These are phyloP conservation scores for Pulveroboletus sp. DNA, from an alignment of 768 basidiomycete species.

Conservation along the genomic window DNA sequence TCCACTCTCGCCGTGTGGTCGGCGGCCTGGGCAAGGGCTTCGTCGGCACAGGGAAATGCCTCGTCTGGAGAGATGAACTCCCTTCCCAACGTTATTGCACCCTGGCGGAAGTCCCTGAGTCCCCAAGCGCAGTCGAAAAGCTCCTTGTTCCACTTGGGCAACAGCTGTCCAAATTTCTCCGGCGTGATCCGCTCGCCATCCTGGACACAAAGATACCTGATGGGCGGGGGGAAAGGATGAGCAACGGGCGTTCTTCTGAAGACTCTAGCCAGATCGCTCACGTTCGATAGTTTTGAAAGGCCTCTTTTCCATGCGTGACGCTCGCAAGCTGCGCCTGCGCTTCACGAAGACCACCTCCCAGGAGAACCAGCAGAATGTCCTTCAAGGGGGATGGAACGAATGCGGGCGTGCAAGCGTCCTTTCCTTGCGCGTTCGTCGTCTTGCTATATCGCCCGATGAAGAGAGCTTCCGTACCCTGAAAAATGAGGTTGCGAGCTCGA, in stretches of 20 bases:
- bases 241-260: neutral
- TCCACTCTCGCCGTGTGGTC: slow-evolving; percentile 7
- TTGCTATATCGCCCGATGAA: slow-evolving; percentile 7
- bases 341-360: slow-evolving; percentile 4
- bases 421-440: neutral
- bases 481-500: neutral
- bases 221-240: neutral
- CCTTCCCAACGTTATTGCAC: neutral
- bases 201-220: slow-evolving; percentile 5
- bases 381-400: neutral
- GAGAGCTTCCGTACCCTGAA: slow-evolving; percentile 1
- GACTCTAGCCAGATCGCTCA: neutral
- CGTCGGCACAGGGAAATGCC: neutral
- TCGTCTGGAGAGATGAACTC: slow-evolving; percentile 7
- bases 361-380: neutral
- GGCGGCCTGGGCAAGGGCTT: neutral
- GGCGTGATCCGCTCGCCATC: neutral
- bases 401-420: neutral
- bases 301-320: neutral
- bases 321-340: slow-evolving; percentile 4
- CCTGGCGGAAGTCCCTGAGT: slow-evolving; percentile 1
- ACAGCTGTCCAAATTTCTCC: neutral
- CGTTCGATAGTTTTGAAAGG: neutral
- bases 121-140: slow-evolving; percentile 5
- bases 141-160: neutral